Percentiles rank a stretch among this genome's conserved stretches.
Evolutionary conservation across 2,329 filamentous ascomycete genomes (phyloP).

Genomic region (Colletotrichum endophyticum): DNA sequence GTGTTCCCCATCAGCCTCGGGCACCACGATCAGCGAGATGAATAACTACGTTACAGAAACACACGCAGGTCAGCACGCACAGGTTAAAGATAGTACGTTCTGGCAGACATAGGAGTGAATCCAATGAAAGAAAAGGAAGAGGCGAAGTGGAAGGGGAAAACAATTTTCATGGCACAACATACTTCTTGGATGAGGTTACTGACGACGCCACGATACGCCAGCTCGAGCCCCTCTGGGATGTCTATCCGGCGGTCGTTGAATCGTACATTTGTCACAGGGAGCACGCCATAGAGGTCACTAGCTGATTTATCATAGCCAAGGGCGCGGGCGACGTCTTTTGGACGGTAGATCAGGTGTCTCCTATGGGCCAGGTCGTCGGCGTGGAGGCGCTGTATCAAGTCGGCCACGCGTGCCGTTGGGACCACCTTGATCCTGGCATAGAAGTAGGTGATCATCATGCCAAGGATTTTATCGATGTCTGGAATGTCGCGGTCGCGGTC

Average conservation of each 20-base stretch:
- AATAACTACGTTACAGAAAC: background rate
- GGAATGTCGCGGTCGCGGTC: background rate
- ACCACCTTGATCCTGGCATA: background rate
- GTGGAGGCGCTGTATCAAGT: background rate
- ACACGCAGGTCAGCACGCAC: background rate
- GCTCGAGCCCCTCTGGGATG: background rate
- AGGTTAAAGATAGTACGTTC: background rate
- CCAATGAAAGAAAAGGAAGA: background rate
- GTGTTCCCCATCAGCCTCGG: background rate
- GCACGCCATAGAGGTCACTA: background rate
- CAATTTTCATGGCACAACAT: background rate
- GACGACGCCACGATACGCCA: background rate
- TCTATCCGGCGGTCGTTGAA: background rate
- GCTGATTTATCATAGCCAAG: background rate
- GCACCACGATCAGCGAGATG: background rate
- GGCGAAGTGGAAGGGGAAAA: background rate
- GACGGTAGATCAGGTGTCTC: background rate
- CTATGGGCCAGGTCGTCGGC: background rate
- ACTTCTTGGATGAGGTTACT: background rate
- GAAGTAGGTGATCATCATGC: background rate
- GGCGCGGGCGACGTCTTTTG: background rate
- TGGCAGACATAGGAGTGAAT: rapidly evolving
- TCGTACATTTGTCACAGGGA: background rate
- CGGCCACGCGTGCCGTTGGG: background rate
- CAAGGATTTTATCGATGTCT: background rate